A percentile compares a stretch with the other conserved stretches of the same genome.
Conservation (phyloP, 306 rosid genomes). For the Malus domestica region ASM211411v1 NC_041804.1:226001-226500, state of each 20-base stretch:
- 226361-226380: not conserved
- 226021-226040: slow-evolving; percentile 91
- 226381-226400: slow-evolving; percentile 96
- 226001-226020: slow-evolving; percentile 92
- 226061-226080: slow-evolving; percentile 97
- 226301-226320: not conserved
- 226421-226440: slow-evolving; percentile 98
- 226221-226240: not conserved
- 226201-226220: not conserved
- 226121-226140: not conserved
- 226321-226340: not conserved
- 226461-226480: slow-evolving; percentile 90
- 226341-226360: not conserved
- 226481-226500: slow-evolving; percentile 84
- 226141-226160: not conserved
- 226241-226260: not conserved
- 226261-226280: not conserved
- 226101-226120: not conserved
- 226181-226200: not conserved
- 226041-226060: slow-evolving; percentile 89
- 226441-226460: slow-evolving; percentile 96
- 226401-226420: slow-evolving; percentile 94
- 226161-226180: not conserved
- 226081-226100: slow-evolving; percentile 23
- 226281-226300: not conserved